Base-by-base conservation (phyloP, 2,329 filamentous ascomycete species). In the Fusarium siculi region DNA sequence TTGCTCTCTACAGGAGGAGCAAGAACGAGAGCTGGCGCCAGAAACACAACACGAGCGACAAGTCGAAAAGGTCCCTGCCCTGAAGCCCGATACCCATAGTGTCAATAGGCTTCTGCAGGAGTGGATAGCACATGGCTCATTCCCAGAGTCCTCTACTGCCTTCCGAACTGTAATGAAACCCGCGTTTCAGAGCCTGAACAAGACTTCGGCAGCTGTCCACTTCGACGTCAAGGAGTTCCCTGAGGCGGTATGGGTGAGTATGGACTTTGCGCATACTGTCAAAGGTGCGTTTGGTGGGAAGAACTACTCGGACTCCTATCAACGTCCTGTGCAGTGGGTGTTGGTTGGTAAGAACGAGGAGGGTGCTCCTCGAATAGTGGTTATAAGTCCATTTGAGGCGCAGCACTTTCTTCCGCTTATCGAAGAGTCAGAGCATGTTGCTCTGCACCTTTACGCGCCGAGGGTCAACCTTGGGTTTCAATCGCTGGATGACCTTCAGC, bases 21-120 rank as follows among this genome's bases (percentile, higher is more conserved):
- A 93, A 71, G 92, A 94, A 76, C 85, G 91, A 1, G 92, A 93
- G 69, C 81, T 94, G 0, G 84, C 89, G 0, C 90, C 89, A 0
- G 91, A 94, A 68, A 85, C 88, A 2, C 89, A 93, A 71, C 80
- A 87, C 32, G 89, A 93, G 74, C 81, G 85, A 2, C 81, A 92
- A 54, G 72, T 89, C 2, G 82, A 92, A 70, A 82, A 82, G 3
- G 87, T 89, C 0, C 66, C 60, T 7, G 39, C 37, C 0, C 66
- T 60, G 2, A 42, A 74, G 1, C 83, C 90, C 0, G 75, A 69
- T 0, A 2, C 14, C 0, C 88, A 92, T 50, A 5, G 0, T 0
- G 16, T 90, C 0, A 84, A 90, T 57, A 16, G 62, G 0, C 80
- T 86, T 39, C 58, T 93, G 0, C 9, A 28, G 0, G 9, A 42